Evolutionary conservation across 371 early-diverging fungal genomes (phyloP).

Genomic region (Apophysomyces trapeziformis): DNA sequence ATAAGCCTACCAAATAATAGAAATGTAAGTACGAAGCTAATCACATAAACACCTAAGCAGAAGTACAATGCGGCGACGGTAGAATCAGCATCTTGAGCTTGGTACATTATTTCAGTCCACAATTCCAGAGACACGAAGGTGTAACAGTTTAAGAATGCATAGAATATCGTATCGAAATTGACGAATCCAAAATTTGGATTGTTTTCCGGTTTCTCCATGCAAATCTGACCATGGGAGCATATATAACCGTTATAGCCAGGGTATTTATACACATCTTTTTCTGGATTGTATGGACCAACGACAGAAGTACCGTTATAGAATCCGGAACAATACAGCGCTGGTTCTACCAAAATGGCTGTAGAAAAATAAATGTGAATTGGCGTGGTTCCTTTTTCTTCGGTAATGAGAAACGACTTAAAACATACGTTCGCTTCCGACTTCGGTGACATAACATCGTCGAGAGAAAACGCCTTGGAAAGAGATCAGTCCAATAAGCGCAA

Average conservation of each 20-base stretch:
- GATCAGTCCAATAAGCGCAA: constrained; percentile 59
- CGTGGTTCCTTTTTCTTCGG: not conserved
- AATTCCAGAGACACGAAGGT: constrained; percentile 60
- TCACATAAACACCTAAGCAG: constrained; percentile 55
- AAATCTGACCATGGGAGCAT: constrained; percentile 52
- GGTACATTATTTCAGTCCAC: constrained; percentile 64
- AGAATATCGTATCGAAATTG: constrained; percentile 58
- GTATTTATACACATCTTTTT: constrained; percentile 37
- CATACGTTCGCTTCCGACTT: constrained; percentile 34
- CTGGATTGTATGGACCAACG: constrained; percentile 44
- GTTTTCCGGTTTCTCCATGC: constrained; percentile 46
- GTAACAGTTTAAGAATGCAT: constrained; percentile 54
- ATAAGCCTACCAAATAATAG: constrained; percentile 54
- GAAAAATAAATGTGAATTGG: not conserved
- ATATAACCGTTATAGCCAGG: constrained; percentile 38
- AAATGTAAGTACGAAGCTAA: constrained; percentile 59
- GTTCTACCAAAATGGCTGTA: constrained; percentile 48
- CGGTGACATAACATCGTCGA: constrained; percentile 48
- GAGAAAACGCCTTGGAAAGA: constrained; percentile 60
- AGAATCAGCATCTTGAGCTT: constrained; percentile 59
- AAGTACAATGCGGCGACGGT: constrained; percentile 52
- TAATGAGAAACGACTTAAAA: not conserved
- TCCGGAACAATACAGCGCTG: constrained; percentile 58
- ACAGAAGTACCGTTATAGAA: constrained; percentile 51
- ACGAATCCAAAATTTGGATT: constrained; percentile 53